These are phyloP conservation scores for Vitis rotundifolia DNA, from an alignment of 164 flowering plant genomes.

Conservation along the genomic window DNA sequence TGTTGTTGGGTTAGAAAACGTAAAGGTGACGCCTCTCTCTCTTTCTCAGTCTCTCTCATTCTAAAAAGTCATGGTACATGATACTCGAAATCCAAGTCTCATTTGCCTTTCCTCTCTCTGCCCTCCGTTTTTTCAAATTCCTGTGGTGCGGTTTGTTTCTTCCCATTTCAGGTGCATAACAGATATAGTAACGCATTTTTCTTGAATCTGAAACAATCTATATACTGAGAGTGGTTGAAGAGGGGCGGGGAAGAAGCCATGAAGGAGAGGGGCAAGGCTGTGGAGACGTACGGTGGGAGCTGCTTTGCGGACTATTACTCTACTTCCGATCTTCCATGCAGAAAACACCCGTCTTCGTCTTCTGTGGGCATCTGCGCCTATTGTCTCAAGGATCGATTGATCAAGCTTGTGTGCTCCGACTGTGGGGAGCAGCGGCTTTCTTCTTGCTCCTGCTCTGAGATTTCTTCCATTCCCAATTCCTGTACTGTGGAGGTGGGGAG, in stretches of 20 bases:
- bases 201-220: too few relatives aligned
- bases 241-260: constrained; percentile 20
- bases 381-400: constrained; percentile 71
- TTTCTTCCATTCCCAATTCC: constrained; percentile 52
- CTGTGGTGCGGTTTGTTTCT: background rate
- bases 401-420: constrained; percentile 73
- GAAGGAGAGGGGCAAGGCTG: constrained; percentile 67
- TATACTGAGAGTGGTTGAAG: too few relatives aligned
- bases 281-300: constrained; percentile 22
- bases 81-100: background rate
- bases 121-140: background rate
- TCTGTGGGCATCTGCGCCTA: constrained; percentile 78
- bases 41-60: constrained; percentile 2
- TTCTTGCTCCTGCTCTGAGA: constrained; percentile 79
- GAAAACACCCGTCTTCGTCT: constrained; percentile 64
- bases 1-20: constrained; percentile 34
- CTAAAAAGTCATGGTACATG: background rate
- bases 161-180: background rate
- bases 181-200: too few relatives aligned
- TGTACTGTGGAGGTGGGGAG: constrained; percentile 60
- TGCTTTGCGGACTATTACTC: constrained; percentile 25
- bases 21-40: constrained; percentile 43
- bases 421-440: constrained; percentile 87
- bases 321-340: constrained; percentile 57
- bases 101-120: background rate